These are phyloP conservation scores for Oryza nivara DNA, from an alignment of 176 grass and related monocot species.

Conservation along the genomic window DNA sequence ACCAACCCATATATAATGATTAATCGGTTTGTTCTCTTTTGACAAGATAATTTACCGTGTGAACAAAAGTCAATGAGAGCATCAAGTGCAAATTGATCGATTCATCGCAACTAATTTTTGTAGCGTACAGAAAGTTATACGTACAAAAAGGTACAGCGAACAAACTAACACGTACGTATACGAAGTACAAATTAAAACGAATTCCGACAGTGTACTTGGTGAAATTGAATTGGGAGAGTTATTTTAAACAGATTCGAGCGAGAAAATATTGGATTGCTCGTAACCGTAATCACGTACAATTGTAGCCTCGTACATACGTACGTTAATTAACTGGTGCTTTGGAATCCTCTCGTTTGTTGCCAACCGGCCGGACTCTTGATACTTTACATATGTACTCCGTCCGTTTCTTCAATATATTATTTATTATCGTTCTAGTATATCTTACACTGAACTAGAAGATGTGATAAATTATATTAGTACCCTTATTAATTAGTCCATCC, in stretches of 20 bases:
- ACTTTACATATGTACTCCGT: too few species aligned
- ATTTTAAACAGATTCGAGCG: neutral
- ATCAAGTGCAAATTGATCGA: conserved; percentile 38
- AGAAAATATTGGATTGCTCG: conserved; percentile 14
- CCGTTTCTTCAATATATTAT: too few species aligned
- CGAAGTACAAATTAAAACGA: neutral
- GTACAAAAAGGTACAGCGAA: conserved; percentile 18
- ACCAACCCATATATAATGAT: conserved; percentile 17
- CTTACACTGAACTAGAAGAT: too few species aligned
- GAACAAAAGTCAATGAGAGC: conserved; percentile 29
- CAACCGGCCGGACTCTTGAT: neutral
- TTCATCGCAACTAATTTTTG: neutral
- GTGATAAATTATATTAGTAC: too few species aligned
- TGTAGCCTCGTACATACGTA: conserved; percentile 11
- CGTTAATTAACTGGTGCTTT: neutral
- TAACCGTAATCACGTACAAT: conserved; percentile 1
- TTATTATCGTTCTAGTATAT: too few species aligned
- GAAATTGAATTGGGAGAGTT: conserved; percentile 5
- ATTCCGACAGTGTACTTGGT: conserved; percentile 41
- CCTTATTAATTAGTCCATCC: too few species aligned
- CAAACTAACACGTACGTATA: conserved; percentile 18
- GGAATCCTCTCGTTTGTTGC: neutral
- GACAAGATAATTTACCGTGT: neutral
- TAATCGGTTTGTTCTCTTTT: neutral
- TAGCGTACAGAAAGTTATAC: conserved; percentile 18